Evolutionary conservation across 495 filamentous ascomycete genomes (phyloP).

Genomic region (Xylona heveae): DNA sequence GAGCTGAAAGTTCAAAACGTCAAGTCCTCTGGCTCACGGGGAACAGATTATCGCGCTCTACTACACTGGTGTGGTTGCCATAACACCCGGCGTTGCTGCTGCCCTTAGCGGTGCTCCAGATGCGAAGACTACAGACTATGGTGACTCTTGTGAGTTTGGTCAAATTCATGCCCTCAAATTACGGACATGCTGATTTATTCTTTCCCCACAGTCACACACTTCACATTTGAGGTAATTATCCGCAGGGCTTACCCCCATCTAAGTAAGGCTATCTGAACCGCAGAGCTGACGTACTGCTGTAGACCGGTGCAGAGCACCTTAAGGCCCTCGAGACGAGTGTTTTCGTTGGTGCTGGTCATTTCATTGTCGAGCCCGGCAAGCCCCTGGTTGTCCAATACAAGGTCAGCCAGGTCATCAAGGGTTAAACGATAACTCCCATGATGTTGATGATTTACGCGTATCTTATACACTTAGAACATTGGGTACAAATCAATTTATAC

Average conservation of each 20-base stretch:
- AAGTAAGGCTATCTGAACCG: slow-evolving; percentile 19
- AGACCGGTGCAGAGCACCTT: slow-evolving; percentile 25
- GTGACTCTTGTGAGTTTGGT: slow-evolving; percentile 28
- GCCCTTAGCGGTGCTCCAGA: slow-evolving; percentile 22
- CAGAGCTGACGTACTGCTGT: not conserved
- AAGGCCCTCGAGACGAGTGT: slow-evolving; percentile 27
- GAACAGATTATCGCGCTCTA: slow-evolving; percentile 5
- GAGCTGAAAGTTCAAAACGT: too few relatives aligned
- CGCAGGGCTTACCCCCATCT: slow-evolving; percentile 23
- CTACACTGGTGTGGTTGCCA: slow-evolving; percentile 3
- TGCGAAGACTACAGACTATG: slow-evolving; percentile 30
- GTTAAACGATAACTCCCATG: not conserved
- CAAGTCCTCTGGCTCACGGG: too few relatives aligned
- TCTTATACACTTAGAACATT: too few relatives aligned
- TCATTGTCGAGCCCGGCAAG: slow-evolving; percentile 30
- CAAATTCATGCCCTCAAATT: not conserved
- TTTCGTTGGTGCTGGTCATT: slow-evolving; percentile 31
- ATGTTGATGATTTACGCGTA: too few relatives aligned
- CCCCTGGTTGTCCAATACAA: slow-evolving; percentile 34
- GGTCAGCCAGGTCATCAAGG: slow-evolving; percentile 26
- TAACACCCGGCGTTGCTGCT: slow-evolving; percentile 10
- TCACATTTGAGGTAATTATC: not conserved
- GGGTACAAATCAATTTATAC: too few relatives aligned
- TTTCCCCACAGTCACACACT: not conserved
- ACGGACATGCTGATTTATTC: not conserved